Evolutionary conservation across 192 early-diverging fungal genomes (phyloP).

Genomic region (Coemansia asiatica): DNA sequence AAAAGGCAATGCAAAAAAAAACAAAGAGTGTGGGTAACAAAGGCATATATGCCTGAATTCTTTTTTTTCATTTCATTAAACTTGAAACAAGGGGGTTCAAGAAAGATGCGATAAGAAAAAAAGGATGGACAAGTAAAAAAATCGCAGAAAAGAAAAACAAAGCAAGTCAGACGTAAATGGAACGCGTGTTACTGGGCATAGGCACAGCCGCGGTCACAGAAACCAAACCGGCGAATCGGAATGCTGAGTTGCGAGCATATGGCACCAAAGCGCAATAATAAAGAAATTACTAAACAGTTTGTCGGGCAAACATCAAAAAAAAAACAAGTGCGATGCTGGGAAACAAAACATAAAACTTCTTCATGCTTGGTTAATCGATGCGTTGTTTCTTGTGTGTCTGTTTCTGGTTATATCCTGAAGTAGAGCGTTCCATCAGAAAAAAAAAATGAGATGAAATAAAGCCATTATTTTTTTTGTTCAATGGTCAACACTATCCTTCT

Average conservation of each 20-base stretch:
- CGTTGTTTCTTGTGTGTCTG: not conserved
- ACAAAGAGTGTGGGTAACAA: too few species aligned
- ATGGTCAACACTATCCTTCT: too few species aligned
- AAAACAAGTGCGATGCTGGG: not conserved
- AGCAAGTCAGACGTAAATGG: not conserved
- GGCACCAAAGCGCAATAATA: too few species aligned
- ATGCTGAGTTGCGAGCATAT: not conserved
- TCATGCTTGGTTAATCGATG: not conserved
- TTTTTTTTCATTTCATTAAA: not conserved
- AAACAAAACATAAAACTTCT: not conserved
- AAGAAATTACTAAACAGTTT: too few species aligned
- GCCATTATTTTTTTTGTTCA: too few species aligned
- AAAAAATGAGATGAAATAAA: not conserved
- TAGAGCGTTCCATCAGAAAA: not conserved
- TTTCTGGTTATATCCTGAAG: not conserved
- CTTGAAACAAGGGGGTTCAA: not conserved
- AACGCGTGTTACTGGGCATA: not conserved
- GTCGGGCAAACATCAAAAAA: not conserved
- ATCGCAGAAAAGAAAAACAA: not conserved
- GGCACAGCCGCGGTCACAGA: not conserved
- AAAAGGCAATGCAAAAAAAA: not conserved
- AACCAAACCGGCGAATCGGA: not conserved
- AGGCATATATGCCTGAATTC: not conserved
- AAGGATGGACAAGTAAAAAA: not conserved
- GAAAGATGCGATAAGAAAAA: not conserved